Evolutionary conservation across 2,329 filamentous ascomycete genomes (phyloP), one percentile per base, ranked within the genome.

Genomic region (Fusarium tanahbumbuense): DNA sequence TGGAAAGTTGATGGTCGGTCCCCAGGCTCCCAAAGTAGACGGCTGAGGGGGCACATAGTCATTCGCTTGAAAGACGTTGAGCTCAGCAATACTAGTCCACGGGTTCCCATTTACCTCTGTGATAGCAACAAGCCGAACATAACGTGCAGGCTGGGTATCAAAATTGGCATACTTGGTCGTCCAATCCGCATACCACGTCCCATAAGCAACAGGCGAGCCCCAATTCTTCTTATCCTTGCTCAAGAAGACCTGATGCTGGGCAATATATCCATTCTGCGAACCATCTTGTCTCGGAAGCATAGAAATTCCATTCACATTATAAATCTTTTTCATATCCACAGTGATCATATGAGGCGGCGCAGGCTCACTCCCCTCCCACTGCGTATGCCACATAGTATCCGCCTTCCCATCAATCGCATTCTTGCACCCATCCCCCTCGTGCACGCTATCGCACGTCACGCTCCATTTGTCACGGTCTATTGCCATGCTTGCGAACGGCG

Each of bases 101-200:
- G 63, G 58, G 1, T 67, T 57, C 0, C 55, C 63, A 12, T 58
- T 47, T 2, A 18, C 58, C 3, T 70, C 67, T 3, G 41, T 52
- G 15, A 70, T 15, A 2, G 67, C 63, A 48, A 70, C 45, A 0
- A 70, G 22, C 2, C 40, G 46, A 3, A 70, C 11, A 28, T 58
- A 70, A 0, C 68, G 45, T 0, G 67, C 63, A 15, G 57, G 62
- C 23, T 64, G 56, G 2, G 63, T 67, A 6, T 70, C 67, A 50
- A 70, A 70, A 18, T 64, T 67, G 67, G 68, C 50, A 56, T 64
- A 64, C 25, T 70, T 70, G 8, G 50, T 48, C 10, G 58, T 64
- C 8, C 15, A 27, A 7, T 71, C 68, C 8, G 8, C 40, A 18
- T 64, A 71, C 68, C 68, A 71, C 3, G 53, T 71, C 8, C 68